Evolutionary conservation across 2,329 filamentous ascomycete species (phyloP).

Genomic region (Pseudocercospora fijiensis): DNA sequence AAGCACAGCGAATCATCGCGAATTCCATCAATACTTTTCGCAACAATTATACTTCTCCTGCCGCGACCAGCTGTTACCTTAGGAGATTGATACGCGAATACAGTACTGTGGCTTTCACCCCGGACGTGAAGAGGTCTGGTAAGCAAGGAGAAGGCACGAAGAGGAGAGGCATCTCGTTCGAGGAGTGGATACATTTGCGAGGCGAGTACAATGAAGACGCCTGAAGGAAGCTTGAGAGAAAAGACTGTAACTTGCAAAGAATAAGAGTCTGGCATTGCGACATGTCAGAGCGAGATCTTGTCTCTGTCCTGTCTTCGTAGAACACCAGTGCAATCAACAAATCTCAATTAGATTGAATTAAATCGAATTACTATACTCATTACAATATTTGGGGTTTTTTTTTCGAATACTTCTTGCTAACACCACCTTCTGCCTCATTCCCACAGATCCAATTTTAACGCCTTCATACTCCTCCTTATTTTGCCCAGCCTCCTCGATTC

Average conservation of each 20-base stretch:
- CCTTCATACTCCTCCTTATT: too few relatives aligned
- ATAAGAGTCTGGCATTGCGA: neutral
- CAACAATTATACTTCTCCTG: conserved; percentile 31
- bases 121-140: conserved; percentile 12
- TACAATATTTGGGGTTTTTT: too few relatives aligned
- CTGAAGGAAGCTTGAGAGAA: neutral
- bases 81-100: conserved; percentile 32
- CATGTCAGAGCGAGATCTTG: too few relatives aligned
- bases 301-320: too few relatives aligned
- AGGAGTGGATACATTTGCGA: neutral
- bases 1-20: conserved; percentile 31
- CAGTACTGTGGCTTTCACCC: conserved; percentile 29
- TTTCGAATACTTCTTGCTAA: too few relatives aligned
- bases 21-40: conserved; percentile 33
- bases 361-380: neutral
- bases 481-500: too few relatives aligned
- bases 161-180: neutral
- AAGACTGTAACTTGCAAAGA: too few relatives aligned
- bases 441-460: too few relatives aligned
- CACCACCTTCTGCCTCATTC: too few relatives aligned
- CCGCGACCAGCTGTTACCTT: conserved; percentile 38
- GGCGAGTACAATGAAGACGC: neutral
- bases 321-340: too few relatives aligned
- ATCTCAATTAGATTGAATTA: too few relatives aligned
- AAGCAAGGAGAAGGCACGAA: neutral